Evolutionary conservation across 768 basidiomycete species (phyloP).

Genomic region (Megacollybia marginata): DNA sequence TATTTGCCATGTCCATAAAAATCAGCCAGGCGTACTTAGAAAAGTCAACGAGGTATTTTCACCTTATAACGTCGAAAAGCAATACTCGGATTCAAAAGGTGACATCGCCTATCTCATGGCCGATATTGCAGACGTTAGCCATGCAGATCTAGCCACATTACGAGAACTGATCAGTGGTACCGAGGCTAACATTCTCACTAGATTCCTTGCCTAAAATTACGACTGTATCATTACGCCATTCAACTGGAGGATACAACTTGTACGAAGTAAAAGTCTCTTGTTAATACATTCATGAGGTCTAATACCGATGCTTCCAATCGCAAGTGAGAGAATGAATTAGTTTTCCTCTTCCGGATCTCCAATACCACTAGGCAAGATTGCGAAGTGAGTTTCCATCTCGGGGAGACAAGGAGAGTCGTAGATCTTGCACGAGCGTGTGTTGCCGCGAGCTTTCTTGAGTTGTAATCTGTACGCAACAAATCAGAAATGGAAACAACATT

Average conservation of each 20-base stretch:
- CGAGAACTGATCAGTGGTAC: slow-evolving; percentile 74
- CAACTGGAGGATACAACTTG: slow-evolving; percentile 26
- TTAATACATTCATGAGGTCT: not conserved
- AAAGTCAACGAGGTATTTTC: slow-evolving; percentile 92
- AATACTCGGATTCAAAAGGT: slow-evolving; percentile 96
- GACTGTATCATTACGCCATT: slow-evolving; percentile 14
- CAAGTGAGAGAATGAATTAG: slow-evolving; percentile 19
- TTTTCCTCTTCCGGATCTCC: slow-evolving; percentile 90
- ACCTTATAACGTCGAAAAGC: slow-evolving; percentile 98
- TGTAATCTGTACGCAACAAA: slow-evolving; percentile 51
- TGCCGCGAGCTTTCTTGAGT: slow-evolving; percentile 86
- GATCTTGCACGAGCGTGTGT: slow-evolving; percentile 91
- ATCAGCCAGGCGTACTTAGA: slow-evolving; percentile 91
- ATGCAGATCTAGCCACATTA: slow-evolving; percentile 68
- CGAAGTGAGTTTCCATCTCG: slow-evolving; percentile 93
- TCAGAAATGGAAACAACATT: slow-evolving; percentile 2
- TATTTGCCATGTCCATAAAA: slow-evolving; percentile 92
- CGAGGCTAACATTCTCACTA: slow-evolving; percentile 82
- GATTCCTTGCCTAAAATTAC: slow-evolving; percentile 56
- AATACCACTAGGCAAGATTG: slow-evolving; percentile 86
- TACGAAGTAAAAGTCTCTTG: not conserved
- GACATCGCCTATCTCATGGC: slow-evolving; percentile 95
- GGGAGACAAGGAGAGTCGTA: slow-evolving; percentile 98
- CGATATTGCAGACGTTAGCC: slow-evolving; percentile 88
- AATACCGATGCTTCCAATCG: not conserved